These are phyloP conservation scores for Acidiella bohemica DNA, from an alignment of 495 filamentous ascomycete species.

Conservation along the genomic window DNA sequence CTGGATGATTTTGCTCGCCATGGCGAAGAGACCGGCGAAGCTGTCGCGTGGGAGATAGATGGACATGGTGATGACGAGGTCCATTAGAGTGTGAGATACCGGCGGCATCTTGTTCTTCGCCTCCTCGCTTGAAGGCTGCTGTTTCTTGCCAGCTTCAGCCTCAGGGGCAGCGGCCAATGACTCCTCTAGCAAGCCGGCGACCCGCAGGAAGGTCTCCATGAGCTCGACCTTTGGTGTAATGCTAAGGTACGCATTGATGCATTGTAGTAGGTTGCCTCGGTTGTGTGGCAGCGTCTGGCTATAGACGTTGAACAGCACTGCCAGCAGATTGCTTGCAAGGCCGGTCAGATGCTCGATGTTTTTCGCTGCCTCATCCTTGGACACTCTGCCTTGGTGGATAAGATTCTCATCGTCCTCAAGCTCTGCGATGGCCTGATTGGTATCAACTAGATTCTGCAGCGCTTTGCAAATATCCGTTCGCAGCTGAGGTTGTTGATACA, in stretches of 20 bases:
- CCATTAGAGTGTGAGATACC: slow-evolving; percentile 89
- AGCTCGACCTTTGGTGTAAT: slow-evolving; percentile 57
- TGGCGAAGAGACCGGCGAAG: slow-evolving; percentile 66
- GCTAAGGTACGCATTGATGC: slow-evolving; percentile 86
- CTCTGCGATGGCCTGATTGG: slow-evolving; percentile 63
- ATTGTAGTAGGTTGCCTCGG: slow-evolving; percentile 75
- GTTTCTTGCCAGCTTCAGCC: slow-evolving; percentile 43
- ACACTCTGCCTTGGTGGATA: slow-evolving; percentile 55
- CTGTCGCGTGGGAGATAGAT: slow-evolving; percentile 77
- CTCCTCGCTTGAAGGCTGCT: slow-evolving; percentile 33
- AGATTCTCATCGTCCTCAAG: slow-evolving; percentile 49
- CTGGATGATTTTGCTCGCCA: slow-evolving; percentile 66
- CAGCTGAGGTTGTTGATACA: slow-evolving; percentile 83
- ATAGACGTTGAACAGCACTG: slow-evolving; percentile 96
- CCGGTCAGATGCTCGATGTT: slow-evolving; percentile 65
- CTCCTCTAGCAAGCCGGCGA: slow-evolving; percentile 66
- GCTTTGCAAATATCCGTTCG: slow-evolving; percentile 74
- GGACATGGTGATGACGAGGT: slow-evolving; percentile 87
- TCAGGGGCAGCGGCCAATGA: slow-evolving; percentile 50
- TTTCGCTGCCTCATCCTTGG: slow-evolving; percentile 56
- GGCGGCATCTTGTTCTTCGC: slow-evolving; percentile 68
- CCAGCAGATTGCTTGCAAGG: slow-evolving; percentile 76
- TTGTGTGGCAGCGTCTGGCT: slow-evolving; percentile 87
- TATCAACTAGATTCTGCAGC: slow-evolving; percentile 76
- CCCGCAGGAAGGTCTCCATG: slow-evolving; percentile 72